Conservation (phyloP, 1,139 yeast genomes). For the Suhomyces yuchorum region DNA sequence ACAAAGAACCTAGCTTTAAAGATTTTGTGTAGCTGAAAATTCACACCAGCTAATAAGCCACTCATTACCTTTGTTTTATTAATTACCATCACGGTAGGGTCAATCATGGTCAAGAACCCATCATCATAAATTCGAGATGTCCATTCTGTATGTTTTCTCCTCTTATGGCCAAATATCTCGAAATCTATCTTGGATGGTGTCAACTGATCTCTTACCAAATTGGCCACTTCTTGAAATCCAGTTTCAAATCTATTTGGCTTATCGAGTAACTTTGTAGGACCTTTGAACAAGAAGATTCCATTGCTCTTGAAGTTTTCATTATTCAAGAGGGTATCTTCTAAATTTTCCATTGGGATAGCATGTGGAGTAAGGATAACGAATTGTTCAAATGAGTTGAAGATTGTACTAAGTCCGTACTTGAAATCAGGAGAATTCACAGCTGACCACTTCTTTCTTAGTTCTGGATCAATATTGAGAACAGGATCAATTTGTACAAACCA, state of each 20-base stretch:
- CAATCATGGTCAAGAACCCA: conserved; percentile 29
- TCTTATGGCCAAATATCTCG: conserved; percentile 22
- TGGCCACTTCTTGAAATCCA: conserved; percentile 37
- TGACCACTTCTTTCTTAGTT: conserved; percentile 1
- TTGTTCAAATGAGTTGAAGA: conserved; percentile 39
- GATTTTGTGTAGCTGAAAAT: conserved; percentile 29
- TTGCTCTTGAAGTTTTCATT: conserved; percentile 21
- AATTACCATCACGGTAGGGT: conserved; percentile 32
- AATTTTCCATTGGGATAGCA: conserved; percentile 32
- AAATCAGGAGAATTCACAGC: conserved; percentile 23
- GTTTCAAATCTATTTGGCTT: conserved; percentile 24
- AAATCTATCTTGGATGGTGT: conserved; percentile 28
- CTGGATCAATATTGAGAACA: conserved; percentile 18
- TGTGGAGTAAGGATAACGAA: conserved; percentile 28
- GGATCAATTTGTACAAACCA: conserved; percentile 32
- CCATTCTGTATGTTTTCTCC: conserved; percentile 12
- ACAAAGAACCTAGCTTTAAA: conserved; percentile 26
- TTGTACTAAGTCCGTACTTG: conserved; percentile 24
- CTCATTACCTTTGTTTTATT: conserved; percentile 30
- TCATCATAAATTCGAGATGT: conserved; percentile 28
- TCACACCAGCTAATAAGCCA: conserved; percentile 33
- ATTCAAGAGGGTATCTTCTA: conserved; percentile 20
- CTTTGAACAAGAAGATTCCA: conserved; percentile 35
- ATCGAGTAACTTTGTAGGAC: conserved; percentile 24
- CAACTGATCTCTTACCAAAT: conserved; percentile 26